Conservation (phyloP, 495 filamentous ascomycete genomes). For the Podospora pseudopauciseta region DNA sequence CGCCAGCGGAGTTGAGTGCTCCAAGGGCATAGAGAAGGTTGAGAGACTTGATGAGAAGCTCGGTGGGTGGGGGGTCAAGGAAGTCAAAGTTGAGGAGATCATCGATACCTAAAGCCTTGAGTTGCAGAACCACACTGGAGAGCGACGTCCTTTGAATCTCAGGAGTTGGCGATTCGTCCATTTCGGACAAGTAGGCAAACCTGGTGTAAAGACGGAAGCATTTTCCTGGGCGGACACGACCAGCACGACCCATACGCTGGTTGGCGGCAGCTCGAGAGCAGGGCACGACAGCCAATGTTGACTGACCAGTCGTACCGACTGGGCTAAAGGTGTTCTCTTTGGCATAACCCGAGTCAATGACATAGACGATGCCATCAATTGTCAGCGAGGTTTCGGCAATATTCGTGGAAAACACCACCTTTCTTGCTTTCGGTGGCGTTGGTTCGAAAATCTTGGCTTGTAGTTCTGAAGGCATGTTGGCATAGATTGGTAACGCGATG, state of each 20-base stretch:
- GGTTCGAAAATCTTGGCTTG: slow-evolving; percentile 90
- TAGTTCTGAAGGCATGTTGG: slow-evolving; percentile 80
- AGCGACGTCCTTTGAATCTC: slow-evolving; percentile 94
- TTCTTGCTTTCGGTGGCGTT: slow-evolving; percentile 72
- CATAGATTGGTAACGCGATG: slow-evolving; percentile 83
- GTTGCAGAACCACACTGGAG: slow-evolving; percentile 74
- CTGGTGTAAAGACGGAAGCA: slow-evolving; percentile 95
- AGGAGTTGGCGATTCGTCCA: slow-evolving; percentile 88
- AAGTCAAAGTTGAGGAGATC: slow-evolving; percentile 94
- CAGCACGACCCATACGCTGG: slow-evolving; percentile 87
- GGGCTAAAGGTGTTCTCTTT: slow-evolving; percentile 97
- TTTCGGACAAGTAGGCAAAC: slow-evolving; percentile 89
- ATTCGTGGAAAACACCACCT: slow-evolving; percentile 85
- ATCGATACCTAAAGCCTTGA: slow-evolving; percentile 91
- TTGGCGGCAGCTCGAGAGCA: slow-evolving; percentile 93
- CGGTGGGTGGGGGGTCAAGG: slow-evolving; percentile 89
- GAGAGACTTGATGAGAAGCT: slow-evolving; percentile 84
- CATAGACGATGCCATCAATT: slow-evolving; percentile 87
- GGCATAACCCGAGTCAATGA: slow-evolving; percentile 88
- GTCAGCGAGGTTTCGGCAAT: slow-evolving; percentile 88
- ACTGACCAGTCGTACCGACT: slow-evolving; percentile 73
- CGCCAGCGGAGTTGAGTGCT: slow-evolving; percentile 83
- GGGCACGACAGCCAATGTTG: slow-evolving; percentile 83
- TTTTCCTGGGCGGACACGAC: slow-evolving; percentile 89
- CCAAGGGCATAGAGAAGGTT: slow-evolving; percentile 92